phyloP scores from a whole-genome alignment of 1,284 basidiomycete species.

The Trichosporon ovoides region DNA sequence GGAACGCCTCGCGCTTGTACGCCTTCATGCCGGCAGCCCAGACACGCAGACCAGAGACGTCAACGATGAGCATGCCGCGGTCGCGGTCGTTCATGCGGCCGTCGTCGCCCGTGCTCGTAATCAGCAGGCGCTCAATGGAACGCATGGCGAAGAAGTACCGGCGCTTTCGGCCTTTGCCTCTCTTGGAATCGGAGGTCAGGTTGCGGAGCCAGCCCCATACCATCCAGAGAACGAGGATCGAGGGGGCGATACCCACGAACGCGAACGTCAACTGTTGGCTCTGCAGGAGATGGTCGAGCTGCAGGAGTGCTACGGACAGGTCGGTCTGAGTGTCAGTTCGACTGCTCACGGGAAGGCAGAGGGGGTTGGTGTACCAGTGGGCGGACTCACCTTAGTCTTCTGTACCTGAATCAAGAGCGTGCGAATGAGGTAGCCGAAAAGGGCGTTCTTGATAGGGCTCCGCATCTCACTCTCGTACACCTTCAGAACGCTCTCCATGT shows the following conservation, averaged over 20 bases:
- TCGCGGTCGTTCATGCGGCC: slow-evolving; percentile 48
- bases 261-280: slow-evolving; percentile 96
- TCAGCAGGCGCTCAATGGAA: slow-evolving; percentile 66
- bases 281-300: slow-evolving; percentile 77
- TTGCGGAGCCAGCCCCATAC: slow-evolving; percentile 56
- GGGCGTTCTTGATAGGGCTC: slow-evolving; percentile 70
- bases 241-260: slow-evolving; percentile 92
- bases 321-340: slow-evolving; percentile 61
- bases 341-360: not conserved
- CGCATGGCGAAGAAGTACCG: slow-evolving; percentile 50
- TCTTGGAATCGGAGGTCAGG: slow-evolving; percentile 52
- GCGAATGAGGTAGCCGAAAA: slow-evolving; percentile 76
- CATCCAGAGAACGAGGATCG: slow-evolving; percentile 73
- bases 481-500: slow-evolving; percentile 79
- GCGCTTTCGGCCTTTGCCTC: slow-evolving; percentile 44
- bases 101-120: slow-evolving; percentile 37
- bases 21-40: slow-evolving; percentile 44
- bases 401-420: slow-evolving; percentile 90
- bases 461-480: slow-evolving; percentile 90
- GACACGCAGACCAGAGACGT: slow-evolving; percentile 43
- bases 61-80: slow-evolving; percentile 52
- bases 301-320: slow-evolving; percentile 79
- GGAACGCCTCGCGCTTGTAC: slow-evolving; percentile 54
- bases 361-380: no score
- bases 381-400: slow-evolving; percentile 75